Evolutionary conservation across 2,329 filamentous ascomycete genomes (phyloP).

Genomic region (Gnomoniopsis smithogilvyi): DNA sequence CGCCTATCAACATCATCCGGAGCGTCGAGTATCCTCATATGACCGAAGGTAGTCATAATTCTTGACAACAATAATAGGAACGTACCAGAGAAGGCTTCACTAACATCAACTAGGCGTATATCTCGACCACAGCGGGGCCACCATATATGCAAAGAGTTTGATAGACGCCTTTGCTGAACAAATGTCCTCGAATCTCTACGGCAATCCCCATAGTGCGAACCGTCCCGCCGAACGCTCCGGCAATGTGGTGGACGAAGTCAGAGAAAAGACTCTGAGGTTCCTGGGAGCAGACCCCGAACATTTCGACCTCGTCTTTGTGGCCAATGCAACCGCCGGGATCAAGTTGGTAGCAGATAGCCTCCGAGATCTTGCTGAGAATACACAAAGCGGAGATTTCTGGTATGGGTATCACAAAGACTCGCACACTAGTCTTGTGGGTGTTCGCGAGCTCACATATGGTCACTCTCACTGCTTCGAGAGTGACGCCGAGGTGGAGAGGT

Average conservation of each 20-base stretch:
- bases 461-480: constrained; percentile 57
- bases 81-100: background rate
- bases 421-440: constrained; percentile 65
- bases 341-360: constrained; percentile 69
- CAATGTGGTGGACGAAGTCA: constrained; percentile 53
- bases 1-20: constrained; percentile 32
- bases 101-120: constrained; percentile 38
- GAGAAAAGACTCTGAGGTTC: constrained; percentile 51
- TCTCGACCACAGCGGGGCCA: constrained; percentile 57
- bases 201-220: constrained; percentile 66
- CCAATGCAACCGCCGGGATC: constrained; percentile 87
- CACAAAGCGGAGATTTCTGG: constrained; percentile 44
- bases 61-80: background rate
- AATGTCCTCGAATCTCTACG: constrained; percentile 57
- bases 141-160: constrained; percentile 56
- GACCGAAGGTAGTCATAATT: constrained; percentile 31
- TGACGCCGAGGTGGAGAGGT: constrained; percentile 49
- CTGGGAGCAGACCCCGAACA: constrained; percentile 56
- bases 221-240: constrained; percentile 56
- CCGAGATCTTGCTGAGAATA: constrained; percentile 48
- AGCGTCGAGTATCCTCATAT: constrained; percentile 39
- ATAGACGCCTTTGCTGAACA: constrained; percentile 53
- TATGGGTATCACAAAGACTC: constrained; percentile 60
- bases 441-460: constrained; percentile 58
- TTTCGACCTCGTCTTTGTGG: constrained; percentile 69